Percentiles rank a stretch among this genome's conserved stretches.
phyloP scores from a whole-genome alignment of 495 filamentous ascomycete genomes.

The Aspergillus saccharolyticus region DNA sequence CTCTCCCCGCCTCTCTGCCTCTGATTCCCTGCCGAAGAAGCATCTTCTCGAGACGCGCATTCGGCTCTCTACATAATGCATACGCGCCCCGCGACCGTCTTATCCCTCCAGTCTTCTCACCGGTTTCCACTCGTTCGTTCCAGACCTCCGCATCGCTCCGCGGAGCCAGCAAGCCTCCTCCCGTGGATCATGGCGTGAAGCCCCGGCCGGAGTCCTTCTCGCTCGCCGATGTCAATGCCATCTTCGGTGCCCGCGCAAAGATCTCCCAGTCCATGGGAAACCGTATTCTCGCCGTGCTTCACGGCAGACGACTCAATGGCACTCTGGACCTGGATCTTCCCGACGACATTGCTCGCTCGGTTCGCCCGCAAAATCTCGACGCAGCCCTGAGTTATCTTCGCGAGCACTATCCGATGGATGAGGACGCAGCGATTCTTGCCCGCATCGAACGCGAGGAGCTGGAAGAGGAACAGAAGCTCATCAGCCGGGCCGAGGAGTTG shows the following conservation, averaged over 20 bases:
- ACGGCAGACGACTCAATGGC: constrained; percentile 69
- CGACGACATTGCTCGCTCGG: constrained; percentile 38
- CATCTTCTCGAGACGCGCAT: constrained; percentile 17
- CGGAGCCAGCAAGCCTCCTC: constrained; percentile 9
- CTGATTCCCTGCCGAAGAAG: constrained; percentile 9
- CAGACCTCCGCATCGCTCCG: constrained; percentile 17
- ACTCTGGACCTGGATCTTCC: constrained; percentile 57
- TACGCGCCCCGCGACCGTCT: not conserved
- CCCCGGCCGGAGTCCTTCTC: constrained; percentile 34
- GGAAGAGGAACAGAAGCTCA: constrained; percentile 36
- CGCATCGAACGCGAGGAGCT: constrained; percentile 56
- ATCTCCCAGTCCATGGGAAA: constrained; percentile 54
- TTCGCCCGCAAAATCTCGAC: constrained; percentile 29
- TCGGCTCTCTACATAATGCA: constrained; percentile 5
- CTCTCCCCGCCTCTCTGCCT: constrained; percentile 18
- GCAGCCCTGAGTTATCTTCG: constrained; percentile 66
- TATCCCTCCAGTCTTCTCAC: not conserved
- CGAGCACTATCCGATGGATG: constrained; percentile 63
- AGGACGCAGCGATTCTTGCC: constrained; percentile 59
- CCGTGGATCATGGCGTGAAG: constrained; percentile 20
- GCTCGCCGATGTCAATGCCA: constrained; percentile 48
- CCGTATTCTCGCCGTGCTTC: constrained; percentile 60
- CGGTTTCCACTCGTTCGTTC: constrained; percentile 20
- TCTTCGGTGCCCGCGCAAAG: constrained; percentile 53
- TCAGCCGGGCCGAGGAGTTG: constrained; percentile 39